Evolutionary conservation across 352 stramenopile species (phyloP).

Genomic region (Globisporangium okanoganense): DNA sequence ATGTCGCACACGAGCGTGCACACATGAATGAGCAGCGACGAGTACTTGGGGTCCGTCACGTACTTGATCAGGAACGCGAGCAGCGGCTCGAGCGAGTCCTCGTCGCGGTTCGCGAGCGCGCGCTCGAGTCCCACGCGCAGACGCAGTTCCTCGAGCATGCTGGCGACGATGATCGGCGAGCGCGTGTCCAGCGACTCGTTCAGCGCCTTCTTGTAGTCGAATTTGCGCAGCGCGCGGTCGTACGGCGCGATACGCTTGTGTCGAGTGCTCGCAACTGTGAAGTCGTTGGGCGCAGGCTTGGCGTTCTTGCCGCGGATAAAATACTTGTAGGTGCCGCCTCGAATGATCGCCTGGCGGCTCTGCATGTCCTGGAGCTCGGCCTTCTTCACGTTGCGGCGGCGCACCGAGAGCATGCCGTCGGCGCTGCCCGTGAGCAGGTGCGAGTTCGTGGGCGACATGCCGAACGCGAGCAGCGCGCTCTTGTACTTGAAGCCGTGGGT

Average conservation of each 20-base stretch:
- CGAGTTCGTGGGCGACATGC: slow-evolving; percentile 81
- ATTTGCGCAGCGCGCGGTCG: slow-evolving; percentile 92
- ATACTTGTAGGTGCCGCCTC: slow-evolving; percentile 87
- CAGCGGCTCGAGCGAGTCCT: slow-evolving; percentile 93
- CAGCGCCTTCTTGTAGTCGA: slow-evolving; percentile 95
- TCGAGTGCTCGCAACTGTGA: slow-evolving; percentile 73
- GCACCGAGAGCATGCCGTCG: slow-evolving; percentile 80
- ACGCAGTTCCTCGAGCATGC: slow-evolving; percentile 94
- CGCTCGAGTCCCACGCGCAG: slow-evolving; percentile 88
- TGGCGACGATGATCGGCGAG: slow-evolving; percentile 89
- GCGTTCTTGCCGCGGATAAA: slow-evolving; percentile 87
- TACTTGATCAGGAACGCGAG: slow-evolving; percentile 95
- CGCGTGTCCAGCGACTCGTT: slow-evolving; percentile 92
- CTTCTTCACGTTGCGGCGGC: slow-evolving; percentile 70
- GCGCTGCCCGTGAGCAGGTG: slow-evolving; percentile 77
- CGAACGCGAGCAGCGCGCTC: slow-evolving; percentile 75
- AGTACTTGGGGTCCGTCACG: slow-evolving; percentile 93
- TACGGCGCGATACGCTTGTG: slow-evolving; percentile 91
- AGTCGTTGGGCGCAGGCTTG: slow-evolving; percentile 69
- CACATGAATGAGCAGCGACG: slow-evolving; percentile 88
- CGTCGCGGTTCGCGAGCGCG: slow-evolving; percentile 90
- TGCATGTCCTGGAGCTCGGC: slow-evolving; percentile 59
- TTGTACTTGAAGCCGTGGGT: slow-evolving; percentile 88
- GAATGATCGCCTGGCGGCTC: slow-evolving; percentile 68
- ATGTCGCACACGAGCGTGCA: slow-evolving; percentile 92